Percentiles rank a stretch among this genome's conserved stretches.
Evolutionary conservation across 441 rosid species (phyloP).

Genomic region (Isatis lusitanica): DNA sequence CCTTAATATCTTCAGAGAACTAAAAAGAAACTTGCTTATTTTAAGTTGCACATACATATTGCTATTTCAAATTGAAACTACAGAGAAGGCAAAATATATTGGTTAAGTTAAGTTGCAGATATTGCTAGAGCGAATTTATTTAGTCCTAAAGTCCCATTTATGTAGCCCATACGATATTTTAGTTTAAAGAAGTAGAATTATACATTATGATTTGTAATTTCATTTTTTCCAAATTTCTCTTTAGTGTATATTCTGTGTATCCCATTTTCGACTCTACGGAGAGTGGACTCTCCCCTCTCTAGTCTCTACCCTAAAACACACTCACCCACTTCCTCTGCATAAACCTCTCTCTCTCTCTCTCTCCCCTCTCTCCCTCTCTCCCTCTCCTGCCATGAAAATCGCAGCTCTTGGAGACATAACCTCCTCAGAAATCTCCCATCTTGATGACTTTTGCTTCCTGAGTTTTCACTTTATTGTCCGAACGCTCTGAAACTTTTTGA

Average conservation of each 20-base stretch:
- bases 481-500: constrained; percentile 31
- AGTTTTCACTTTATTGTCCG: constrained; percentile 23
- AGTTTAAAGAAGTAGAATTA: background rate
- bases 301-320: constrained; percentile 40
- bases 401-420: constrained; percentile 27
- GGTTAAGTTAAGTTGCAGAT: background rate
- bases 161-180: background rate
- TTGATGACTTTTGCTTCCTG: constrained; percentile 34
- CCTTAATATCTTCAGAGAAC: too few species aligned
- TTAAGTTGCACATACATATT: too few species aligned
- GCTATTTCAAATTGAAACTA: background rate
- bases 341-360: constrained; percentile 24
- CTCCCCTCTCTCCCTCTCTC: constrained; percentile 36
- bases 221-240: background rate
- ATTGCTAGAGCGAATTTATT: background rate
- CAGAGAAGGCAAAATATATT: background rate
- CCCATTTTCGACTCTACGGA: constrained; percentile 19
- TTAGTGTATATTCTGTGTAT: constrained; percentile 28
- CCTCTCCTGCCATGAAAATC: constrained; percentile 30
- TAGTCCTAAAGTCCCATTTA: background rate
- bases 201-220: background rate
- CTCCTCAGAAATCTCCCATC: constrained; percentile 31
- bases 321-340: constrained; percentile 33
- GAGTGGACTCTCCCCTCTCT: constrained; percentile 26
- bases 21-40: too few species aligned